A percentile compares a stretch with the other conserved stretches of the same genome.
Conservation (phyloP, 768 basidiomycete species). For the Tulasnella sp. region DNA sequence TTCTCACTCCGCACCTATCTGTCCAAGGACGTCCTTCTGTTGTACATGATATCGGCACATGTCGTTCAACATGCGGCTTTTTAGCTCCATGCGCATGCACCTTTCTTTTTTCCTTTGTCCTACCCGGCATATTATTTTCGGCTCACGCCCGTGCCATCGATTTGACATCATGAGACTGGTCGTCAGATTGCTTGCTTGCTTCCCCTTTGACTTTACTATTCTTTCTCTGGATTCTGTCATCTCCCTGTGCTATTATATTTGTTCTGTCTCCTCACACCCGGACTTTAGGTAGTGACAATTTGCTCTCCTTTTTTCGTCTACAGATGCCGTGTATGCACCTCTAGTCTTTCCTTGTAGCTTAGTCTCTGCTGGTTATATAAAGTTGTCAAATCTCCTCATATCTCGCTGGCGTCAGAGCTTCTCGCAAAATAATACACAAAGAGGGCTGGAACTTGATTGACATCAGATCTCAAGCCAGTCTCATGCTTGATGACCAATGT, state of each 20-base stretch:
- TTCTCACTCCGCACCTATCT: background rate
- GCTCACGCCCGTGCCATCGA: background rate
- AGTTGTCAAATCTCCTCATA: background rate
- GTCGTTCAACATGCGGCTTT: background rate
- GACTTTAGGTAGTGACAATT: background rate
- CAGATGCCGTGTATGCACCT: conserved; percentile 1
- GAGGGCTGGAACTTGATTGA: too few relatives aligned
- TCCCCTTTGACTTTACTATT: background rate
- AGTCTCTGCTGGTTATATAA: background rate
- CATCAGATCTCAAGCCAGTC: too few relatives aligned
- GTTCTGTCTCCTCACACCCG: background rate
- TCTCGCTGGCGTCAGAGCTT: too few relatives aligned
- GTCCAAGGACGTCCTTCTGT: background rate
- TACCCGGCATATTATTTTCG: too few relatives aligned
- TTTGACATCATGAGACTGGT: background rate
- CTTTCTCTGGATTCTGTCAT: background rate
- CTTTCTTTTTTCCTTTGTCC: background rate
- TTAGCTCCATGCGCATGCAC: background rate
- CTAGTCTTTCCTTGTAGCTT: background rate
- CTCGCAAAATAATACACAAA: too few relatives aligned
- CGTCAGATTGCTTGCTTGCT: background rate
- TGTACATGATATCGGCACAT: background rate
- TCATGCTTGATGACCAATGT: too few relatives aligned
- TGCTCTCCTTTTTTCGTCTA: background rate
- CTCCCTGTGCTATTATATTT: background rate